A percentile compares a stretch with the other conserved stretches of the same genome.
These are phyloP conservation scores for Penicillium fimorum DNA, from an alignment of 495 filamentous ascomycete species.

Conservation along the genomic window DNA sequence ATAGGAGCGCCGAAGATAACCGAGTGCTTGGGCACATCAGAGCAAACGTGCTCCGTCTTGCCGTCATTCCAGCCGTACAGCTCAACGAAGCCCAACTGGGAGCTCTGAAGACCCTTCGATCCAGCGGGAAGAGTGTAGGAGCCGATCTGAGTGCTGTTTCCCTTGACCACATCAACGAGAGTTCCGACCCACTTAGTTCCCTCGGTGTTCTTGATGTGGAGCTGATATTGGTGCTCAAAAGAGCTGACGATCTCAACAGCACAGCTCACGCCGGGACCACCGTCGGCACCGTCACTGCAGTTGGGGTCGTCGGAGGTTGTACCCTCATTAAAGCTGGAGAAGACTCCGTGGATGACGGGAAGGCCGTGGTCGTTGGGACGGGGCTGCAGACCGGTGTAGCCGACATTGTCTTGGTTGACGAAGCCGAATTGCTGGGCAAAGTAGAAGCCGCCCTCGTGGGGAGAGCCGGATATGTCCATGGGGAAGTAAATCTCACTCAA, in stretches of 20 bases:
- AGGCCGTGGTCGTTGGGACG: slow-evolving; percentile 12
- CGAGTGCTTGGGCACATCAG: slow-evolving; percentile 15
- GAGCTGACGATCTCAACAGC: slow-evolving; percentile 20
- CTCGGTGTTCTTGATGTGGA: slow-evolving; percentile 23
- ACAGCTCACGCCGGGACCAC: slow-evolving; percentile 31
- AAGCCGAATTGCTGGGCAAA: slow-evolving; percentile 32
- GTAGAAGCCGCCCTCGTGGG: slow-evolving; percentile 27
- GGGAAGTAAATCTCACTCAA: slow-evolving; percentile 30
- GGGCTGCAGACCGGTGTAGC: slow-evolving; percentile 34
- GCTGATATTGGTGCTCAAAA: slow-evolving; percentile 19
- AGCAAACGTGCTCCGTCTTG: slow-evolving; percentile 18
- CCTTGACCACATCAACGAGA: slow-evolving; percentile 23
- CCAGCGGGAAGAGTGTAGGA: slow-evolving; percentile 26
- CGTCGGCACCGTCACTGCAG: slow-evolving; percentile 31
- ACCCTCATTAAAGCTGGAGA: slow-evolving; percentile 31
- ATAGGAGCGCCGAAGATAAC: slow-evolving; percentile 23
- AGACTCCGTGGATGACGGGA: slow-evolving; percentile 28
- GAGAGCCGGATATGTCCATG: slow-evolving; percentile 25
- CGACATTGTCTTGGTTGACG: slow-evolving; percentile 18
- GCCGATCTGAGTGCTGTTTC: slow-evolving; percentile 23
- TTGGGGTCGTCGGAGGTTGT: slow-evolving; percentile 20
- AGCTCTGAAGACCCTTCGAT: slow-evolving; percentile 17
- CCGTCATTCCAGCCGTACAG: slow-evolving; percentile 29
- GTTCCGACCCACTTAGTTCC: slow-evolving; percentile 31
- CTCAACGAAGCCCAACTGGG: slow-evolving; percentile 30